phyloP scores from a whole-genome alignment of 2,329 filamentous ascomycete species.

The Pezicula radicicola region DNA sequence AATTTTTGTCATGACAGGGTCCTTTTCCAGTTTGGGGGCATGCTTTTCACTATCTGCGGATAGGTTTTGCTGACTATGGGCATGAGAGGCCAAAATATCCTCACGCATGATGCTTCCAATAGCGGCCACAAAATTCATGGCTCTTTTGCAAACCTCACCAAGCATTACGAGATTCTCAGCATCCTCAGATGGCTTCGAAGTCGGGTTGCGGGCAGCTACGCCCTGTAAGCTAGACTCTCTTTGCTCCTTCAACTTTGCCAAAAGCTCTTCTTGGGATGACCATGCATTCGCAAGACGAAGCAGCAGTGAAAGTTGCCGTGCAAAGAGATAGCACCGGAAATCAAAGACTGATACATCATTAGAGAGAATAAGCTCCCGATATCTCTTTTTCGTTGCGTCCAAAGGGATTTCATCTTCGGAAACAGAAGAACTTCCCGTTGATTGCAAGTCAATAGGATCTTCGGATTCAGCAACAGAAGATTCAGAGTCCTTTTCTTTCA shows the following conservation, averaged over 20 bases:
- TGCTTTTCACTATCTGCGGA: conserved; percentile 32
- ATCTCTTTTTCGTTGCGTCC: conserved; percentile 69
- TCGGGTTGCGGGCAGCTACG: conserved; percentile 49
- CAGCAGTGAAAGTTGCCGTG: conserved; percentile 79
- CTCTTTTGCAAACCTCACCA: conserved; percentile 81
- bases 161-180: conserved; percentile 74
- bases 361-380: conserved; percentile 85
- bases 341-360: conserved; percentile 97
- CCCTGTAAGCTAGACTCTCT: conserved; percentile 56
- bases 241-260: conserved; percentile 60
- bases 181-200: conserved; percentile 50
- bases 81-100: conserved; percentile 67
- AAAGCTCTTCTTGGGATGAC: conserved; percentile 59
- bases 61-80: conserved; percentile 5
- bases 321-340: conserved; percentile 91
- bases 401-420: conserved; percentile 54
- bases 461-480: conserved; percentile 29
- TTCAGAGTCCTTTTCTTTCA: conserved; percentile 33
- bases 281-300: conserved; percentile 76
- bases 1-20: conserved; percentile 45
- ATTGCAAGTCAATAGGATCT: conserved; percentile 49
- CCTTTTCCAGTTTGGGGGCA: conserved; percentile 13
- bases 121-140: conserved; percentile 79
- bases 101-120: conserved; percentile 76
- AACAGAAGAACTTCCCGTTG: conserved; percentile 31